A percentile compares a stretch with the other conserved stretches of the same genome.
Conservation (phyloP, 768 basidiomycete species). For the Ramaria rubella region DNA sequence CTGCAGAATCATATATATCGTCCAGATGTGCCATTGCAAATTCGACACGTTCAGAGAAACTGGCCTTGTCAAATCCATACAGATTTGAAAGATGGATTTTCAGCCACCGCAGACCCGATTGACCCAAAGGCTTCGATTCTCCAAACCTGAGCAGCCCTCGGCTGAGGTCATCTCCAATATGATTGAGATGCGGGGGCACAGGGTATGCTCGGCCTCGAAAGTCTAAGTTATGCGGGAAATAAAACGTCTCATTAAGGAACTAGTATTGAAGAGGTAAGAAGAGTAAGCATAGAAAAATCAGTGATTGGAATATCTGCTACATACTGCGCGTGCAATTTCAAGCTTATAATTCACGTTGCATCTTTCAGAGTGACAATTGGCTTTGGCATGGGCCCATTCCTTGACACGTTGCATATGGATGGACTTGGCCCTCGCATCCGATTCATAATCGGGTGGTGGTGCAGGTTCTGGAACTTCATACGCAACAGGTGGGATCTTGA, state of each 20-base stretch:
- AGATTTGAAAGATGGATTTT: conserved; percentile 93
- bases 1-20: conserved; percentile 75
- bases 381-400: conserved; percentile 49
- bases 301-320: conserved; percentile 23
- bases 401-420: conserved; percentile 53
- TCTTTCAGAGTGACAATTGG: conserved; percentile 83
- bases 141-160: conserved; percentile 84
- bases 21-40: conserved; percentile 70
- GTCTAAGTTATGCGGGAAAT: conserved; percentile 93
- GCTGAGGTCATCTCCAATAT: conserved; percentile 90
- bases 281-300: background rate
- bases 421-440: conserved; percentile 49
- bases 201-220: conserved; percentile 98
- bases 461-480: conserved; percentile 61
- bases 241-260: conserved; percentile 86
- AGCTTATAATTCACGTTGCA: conserved; percentile 95
- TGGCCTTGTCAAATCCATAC: conserved; percentile 91
- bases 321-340: conserved; percentile 86
- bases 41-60: conserved; percentile 83
- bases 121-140: conserved; percentile 71
- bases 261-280: conserved; percentile 26
- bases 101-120: conserved; percentile 84
- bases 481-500: conserved; percentile 75
- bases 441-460: conserved; percentile 37
- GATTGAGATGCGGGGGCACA: conserved; percentile 90